Evolutionary conservation across 2,329 filamentous ascomycete species (phyloP).

Genomic region (Fusarium neocosmosporiellum): DNA sequence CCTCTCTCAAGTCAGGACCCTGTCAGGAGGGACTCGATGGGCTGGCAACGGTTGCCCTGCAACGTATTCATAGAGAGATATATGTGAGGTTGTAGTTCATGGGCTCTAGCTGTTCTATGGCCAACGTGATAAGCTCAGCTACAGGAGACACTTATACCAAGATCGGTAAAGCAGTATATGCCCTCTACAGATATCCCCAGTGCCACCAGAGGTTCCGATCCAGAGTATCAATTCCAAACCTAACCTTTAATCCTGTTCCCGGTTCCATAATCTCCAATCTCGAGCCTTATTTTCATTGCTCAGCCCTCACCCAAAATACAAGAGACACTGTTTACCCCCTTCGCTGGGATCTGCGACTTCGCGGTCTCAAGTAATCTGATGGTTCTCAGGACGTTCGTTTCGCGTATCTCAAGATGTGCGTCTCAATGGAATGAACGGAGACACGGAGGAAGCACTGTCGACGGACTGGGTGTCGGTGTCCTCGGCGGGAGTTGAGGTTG

Average conservation of each 20-base stretch:
- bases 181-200: neutral
- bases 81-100: neutral
- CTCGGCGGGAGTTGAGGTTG: neutral
- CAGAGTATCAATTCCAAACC: neutral
- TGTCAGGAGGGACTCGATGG: no score
- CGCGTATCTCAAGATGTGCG: no score
- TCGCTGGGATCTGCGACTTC: no score
- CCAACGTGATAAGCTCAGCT: neutral
- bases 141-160: neutral
- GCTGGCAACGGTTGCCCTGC: no score
- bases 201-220: neutral
- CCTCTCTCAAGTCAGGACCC: no score
- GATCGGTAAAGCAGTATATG: neutral
- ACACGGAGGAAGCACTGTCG: neutral
- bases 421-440: no score
- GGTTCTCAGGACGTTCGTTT: no score
- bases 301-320: neutral
- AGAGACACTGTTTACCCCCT: neutral
- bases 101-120: neutral
- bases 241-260: neutral
- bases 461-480: neutral
- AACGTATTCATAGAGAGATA: neutral
- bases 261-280: neutral
- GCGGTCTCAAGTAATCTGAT: no score
- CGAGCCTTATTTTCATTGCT: neutral